These are phyloP conservation scores for Moniliophthora roreri DNA, from an alignment of 1,284 basidiomycete species.

Conservation along the genomic window DNA sequence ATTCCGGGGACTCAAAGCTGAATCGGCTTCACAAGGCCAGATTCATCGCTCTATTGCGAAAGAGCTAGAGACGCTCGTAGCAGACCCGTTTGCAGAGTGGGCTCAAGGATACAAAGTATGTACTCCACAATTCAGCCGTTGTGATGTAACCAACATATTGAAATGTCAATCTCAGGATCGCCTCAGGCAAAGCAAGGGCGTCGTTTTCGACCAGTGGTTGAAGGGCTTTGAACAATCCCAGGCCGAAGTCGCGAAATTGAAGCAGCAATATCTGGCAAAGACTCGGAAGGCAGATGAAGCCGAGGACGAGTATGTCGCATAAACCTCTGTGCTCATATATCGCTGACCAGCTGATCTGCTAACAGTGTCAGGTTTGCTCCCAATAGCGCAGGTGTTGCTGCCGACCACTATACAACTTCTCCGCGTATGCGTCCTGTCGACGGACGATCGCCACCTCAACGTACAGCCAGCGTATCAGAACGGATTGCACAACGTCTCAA, in stretches of 20 bases:
- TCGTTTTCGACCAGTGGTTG: conserved; percentile 70
- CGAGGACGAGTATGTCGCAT: conserved; percentile 78
- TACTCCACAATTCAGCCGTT: conserved; percentile 11
- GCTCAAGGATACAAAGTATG: conserved; percentile 64
- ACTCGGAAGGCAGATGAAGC: conserved; percentile 82
- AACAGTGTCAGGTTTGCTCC: conserved; percentile 83
- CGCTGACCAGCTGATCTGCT: conserved; percentile 2
- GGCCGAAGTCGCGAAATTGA: conserved; percentile 68
- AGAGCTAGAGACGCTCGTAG: conserved; percentile 67
- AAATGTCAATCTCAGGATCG: conserved; percentile 48
- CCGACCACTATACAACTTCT: conserved; percentile 75
- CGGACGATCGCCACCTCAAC: conserved; percentile 48
- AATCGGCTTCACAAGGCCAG: conserved; percentile 65
- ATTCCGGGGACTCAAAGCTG: conserved; percentile 76
- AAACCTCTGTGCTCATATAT: neutral
- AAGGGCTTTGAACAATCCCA: conserved; percentile 66
- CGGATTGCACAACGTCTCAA: conserved; percentile 73
- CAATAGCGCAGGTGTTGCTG: conserved; percentile 42
- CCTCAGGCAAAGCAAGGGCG: conserved; percentile 52
- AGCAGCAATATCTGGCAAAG: conserved; percentile 76
- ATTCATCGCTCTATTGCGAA: conserved; percentile 65
- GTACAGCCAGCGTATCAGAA: conserved; percentile 73
- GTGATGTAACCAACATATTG: neutral
- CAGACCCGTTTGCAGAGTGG: conserved; percentile 76
- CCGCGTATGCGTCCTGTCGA: conserved; percentile 65